A percentile compares a stretch with the other conserved stretches of the same genome.
Evolutionary conservation across 2,329 filamentous ascomycete species (phyloP).

Genomic region (Alternaria brassicae): DNA sequence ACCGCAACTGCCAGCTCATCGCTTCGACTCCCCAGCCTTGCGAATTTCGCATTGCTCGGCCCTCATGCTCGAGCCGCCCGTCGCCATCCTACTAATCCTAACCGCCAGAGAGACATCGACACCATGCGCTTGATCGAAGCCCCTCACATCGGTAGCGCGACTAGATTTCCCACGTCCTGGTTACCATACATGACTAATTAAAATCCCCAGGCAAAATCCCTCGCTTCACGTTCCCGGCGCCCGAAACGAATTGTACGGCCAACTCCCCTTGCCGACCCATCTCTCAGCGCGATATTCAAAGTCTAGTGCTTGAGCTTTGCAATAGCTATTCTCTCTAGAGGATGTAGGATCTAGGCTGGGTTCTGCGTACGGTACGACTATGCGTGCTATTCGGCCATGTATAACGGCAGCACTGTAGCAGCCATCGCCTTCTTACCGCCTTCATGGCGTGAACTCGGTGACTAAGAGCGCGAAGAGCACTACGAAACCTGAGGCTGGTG

Average conservation of each 20-base stretch:
- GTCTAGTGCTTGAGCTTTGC: too few relatives aligned
- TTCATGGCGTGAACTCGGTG: not conserved
- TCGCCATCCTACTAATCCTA: not conserved
- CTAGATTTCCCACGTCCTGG: not conserved
- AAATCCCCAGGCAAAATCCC: too few relatives aligned
- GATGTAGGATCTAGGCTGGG: too few relatives aligned
- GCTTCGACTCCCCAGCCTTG: not conserved
- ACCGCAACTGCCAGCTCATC: slow-evolving; percentile 1
- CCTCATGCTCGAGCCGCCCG: not conserved
- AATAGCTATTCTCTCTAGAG: too few relatives aligned
- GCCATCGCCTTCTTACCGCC: not conserved
- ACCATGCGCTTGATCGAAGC: not conserved
- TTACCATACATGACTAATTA: not conserved
- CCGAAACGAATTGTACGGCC: too few relatives aligned
- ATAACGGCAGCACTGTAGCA: not conserved
- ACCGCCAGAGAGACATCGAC: not conserved
- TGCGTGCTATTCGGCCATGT: not conserved
- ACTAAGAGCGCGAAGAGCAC: not conserved
- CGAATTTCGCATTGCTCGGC: not conserved
- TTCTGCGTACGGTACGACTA: too few relatives aligned
- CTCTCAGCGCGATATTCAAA: too few relatives aligned
- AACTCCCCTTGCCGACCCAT: too few relatives aligned
- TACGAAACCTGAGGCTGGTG: not conserved
- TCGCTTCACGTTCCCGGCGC: too few relatives aligned
- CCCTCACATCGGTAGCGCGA: not conserved